These are phyloP conservation scores for Serendipita indica DNA, from an alignment of 768 basidiomycete genomes.

Conservation along the genomic window DNA sequence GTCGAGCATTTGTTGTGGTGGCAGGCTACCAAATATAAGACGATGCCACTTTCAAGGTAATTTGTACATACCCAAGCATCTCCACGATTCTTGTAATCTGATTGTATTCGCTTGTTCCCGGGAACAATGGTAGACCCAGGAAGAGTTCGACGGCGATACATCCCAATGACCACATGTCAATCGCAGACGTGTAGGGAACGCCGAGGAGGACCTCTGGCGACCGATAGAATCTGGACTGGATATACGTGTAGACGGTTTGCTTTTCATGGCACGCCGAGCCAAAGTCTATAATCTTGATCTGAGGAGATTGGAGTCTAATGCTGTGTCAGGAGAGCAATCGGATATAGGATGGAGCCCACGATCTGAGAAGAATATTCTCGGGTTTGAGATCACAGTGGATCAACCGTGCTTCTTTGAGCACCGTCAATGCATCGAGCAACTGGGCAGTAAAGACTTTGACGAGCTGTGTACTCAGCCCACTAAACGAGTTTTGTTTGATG, in stretches of 20 bases:
- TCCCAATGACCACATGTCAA: slow-evolving; percentile 99
- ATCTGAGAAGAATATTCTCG: slow-evolving; percentile 94
- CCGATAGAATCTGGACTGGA: slow-evolving; percentile 96
- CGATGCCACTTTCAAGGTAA: slow-evolving; percentile 1
- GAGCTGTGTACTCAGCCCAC: slow-evolving; percentile 88
- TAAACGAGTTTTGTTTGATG: slow-evolving; percentile 99
- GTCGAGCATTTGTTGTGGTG: slow-evolving; percentile 86
- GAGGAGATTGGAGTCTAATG: slow-evolving; percentile 78
- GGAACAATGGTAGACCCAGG: slow-evolving; percentile 89
- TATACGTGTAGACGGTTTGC: slow-evolving; percentile 99
- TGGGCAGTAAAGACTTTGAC: slow-evolving; percentile 99
- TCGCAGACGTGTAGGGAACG: slow-evolving; percentile 83
- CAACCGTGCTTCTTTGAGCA: slow-evolving; percentile 87
- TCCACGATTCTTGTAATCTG: slow-evolving; percentile 93
- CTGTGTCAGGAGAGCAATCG: slow-evolving; percentile 8
- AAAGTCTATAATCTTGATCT: slow-evolving; percentile 99
- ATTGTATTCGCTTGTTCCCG: slow-evolving; percentile 98
- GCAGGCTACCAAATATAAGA: slow-evolving; percentile 39
- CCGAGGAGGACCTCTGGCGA: slow-evolving; percentile 94
- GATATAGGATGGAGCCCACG: slow-evolving; percentile 35
- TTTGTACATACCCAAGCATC: slow-evolving; percentile 76
- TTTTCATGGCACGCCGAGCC: slow-evolving; percentile 97
- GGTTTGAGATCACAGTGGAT: slow-evolving; percentile 99
- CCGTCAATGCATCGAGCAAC: slow-evolving; percentile 76
- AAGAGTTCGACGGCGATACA: slow-evolving; percentile 98